Percentiles rank a stretch among this genome's conserved stretches.
These are phyloP conservation scores for Oryza rufipogon DNA, from an alignment of 176 grass and related monocot genomes.

Conservation along the genomic window DNA sequence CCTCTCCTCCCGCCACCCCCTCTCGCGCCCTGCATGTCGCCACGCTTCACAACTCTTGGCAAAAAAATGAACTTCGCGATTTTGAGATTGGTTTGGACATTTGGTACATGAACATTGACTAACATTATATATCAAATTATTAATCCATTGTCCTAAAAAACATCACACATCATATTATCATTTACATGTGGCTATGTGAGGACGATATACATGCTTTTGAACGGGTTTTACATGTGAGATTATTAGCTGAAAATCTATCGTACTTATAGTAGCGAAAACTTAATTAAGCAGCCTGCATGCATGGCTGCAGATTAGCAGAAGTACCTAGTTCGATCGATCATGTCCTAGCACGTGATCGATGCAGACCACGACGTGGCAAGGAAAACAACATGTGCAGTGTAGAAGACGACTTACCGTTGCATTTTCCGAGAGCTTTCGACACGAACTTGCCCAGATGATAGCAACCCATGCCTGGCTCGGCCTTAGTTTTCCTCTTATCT, in stretches of 20 bases:
- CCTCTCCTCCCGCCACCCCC: conserved; percentile 38
- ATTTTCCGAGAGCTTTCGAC: conserved; percentile 63
- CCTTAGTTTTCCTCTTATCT: neutral
- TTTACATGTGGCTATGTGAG: neutral
- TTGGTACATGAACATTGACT: too few relatives aligned
- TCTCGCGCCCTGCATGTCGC: conserved; percentile 46
- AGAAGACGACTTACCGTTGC: conserved; percentile 50
- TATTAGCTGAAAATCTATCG: neutral
- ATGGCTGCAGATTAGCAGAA: neutral
- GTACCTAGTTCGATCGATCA: neutral
- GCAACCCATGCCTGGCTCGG: conserved; percentile 69
- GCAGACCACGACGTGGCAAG: neutral
- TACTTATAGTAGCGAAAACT: neutral
- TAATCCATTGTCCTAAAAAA: too few relatives aligned
- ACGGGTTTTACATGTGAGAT: neutral
- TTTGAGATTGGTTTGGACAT: neutral
- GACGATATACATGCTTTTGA: neutral
- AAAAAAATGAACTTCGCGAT: neutral
- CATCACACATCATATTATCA: neutral
- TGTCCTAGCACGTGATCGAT: neutral
- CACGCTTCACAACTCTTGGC: neutral
- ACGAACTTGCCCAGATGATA: conserved; percentile 68
- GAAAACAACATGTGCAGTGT: neutral
- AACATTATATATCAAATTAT: too few relatives aligned
- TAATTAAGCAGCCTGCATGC: neutral